Base-by-base conservation (phyloP, 768 basidiomycete species). In the Pulveroboletus sp. region DNA sequence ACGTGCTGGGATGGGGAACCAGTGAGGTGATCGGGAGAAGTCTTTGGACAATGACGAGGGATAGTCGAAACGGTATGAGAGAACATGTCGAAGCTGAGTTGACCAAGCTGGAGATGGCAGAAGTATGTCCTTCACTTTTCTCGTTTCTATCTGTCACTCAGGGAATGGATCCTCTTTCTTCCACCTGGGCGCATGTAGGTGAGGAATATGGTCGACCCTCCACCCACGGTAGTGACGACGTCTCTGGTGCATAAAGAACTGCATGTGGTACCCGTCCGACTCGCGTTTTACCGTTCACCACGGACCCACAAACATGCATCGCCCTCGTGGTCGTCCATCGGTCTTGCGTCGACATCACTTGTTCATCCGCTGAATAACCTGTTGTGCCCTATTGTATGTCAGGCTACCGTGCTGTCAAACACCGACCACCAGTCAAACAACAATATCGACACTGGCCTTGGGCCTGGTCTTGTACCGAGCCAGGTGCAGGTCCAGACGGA, bases 1-100 rank as follows among this genome's bases (percentile, higher is more conserved):
- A 86, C 58, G 72, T 93, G 10, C 76, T 92, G 4, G 89, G 85
- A 8, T 85, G 79, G 78, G 68, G 71, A 35, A 64, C 70, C 5
- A 71, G 70, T 9, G 83, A 85, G 46, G 57, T 83, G 10, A 65
- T 82, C 18, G 83, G 85, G 6, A 67, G 70, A 55, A 66, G 63
- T 17, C 52, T 83, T 3, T 67, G 61, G 55, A 69, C 69, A 31
- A 65, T 81, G 42, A 56, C 76, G 11, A 58, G 59, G 21, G 64
- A 64, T 42, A 52, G 44, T 43, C 54, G 53, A 31, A 35, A 31
- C 31, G 47, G 52, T 28, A 37, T 58, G 15, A 57, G 56, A 42
- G 56, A 64, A 39, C 46, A 30, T 41, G 56, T 67, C 7, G 63
- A 64, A 49, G 52, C 69, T 15, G 65, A 64, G 39, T 56, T 67